Base-by-base conservation (phyloP, 169 alveolate genomes). In the Plasmodium gonderi region DNA sequence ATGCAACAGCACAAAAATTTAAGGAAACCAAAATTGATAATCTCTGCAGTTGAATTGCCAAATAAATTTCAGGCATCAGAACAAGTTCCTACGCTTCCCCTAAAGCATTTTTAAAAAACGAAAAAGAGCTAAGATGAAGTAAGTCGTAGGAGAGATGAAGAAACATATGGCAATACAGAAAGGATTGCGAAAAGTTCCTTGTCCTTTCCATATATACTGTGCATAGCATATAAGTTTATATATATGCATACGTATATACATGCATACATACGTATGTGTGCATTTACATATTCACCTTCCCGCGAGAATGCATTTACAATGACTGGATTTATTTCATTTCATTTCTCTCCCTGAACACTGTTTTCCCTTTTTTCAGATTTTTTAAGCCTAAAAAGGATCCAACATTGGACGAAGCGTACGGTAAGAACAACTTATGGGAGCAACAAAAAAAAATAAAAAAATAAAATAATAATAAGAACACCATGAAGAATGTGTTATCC, bases 361-460 rank as follows among this genome's bases (percentile, higher is more conserved):
- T 60, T 17, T 3, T 36, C 72, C 72, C 47, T 31, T 67, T 80
- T 80, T 80, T 38, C 45, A 87, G 93, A 60, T 87, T 87, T 60
- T 87, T 87, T 68, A 87, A 75, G 69, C 20, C 65, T 23, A 87
- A 87, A 65, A 87, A 87, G 45, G 93, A 54, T n/a, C 60, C 38
- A 42, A 87, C 93, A 33, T 45, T 87, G 69, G 93, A 87, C 45
- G 93, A 87, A 40, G 89, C 93, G 3, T 75, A 87, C 68, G 93
- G 93, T 79, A 79, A 79, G 38, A 79, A 60, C 65, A 42, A 36
- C 7, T 33, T 79, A 0, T 17, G 42, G 14, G 69, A n/a, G 26
- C 79, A 33, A 79, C 9, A 33, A 54, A 54, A 23, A 3, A 33
- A 29, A 14, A 51, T n/a, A 36, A 9, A 51, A 60, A 60, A 54